Base-by-base conservation (phyloP, 352 stramenopile species). In the Phytophthora nicotianae region DNA sequence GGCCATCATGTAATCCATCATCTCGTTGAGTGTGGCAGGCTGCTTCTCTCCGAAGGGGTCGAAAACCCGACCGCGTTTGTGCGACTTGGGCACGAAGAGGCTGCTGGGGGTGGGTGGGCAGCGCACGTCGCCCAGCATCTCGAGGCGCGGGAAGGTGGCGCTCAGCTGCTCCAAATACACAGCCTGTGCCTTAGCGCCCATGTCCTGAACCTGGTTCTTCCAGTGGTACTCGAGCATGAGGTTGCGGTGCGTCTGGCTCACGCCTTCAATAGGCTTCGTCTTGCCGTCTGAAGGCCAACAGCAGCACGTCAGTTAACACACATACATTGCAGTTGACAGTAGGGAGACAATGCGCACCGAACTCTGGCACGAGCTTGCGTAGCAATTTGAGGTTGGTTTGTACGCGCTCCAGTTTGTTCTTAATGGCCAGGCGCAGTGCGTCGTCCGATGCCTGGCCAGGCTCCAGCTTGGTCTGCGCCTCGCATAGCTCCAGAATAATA, bases 1-100 rank as follows among this genome's bases (percentile, higher is more conserved):
- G 51, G 79, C 81, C 81, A 93, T 93, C 77, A 95, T 88, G 58
- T 81, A 95, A 62, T 95, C 86, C 86, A 95, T 93, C 86, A 95
- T 95, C 53, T 95, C 84, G 46, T 90, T 91, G 40, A 95, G 72
- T 19, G 82, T 93, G 26, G 77, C 78, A 11, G 86, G 86, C 59
- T 93, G 84, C 52, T 93, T 92, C 67, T 93, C 84, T 63, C 86
- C 86, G 64, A 79, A 91, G 2, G 83, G 83, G 40, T 95, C 86
- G 54, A 95, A 93, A 5, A 95, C 81, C 5, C 86, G 79, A 37
- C 80, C 74, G 47, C 86, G 86, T 52, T 95, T 95, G 61, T 93
- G 82, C 6, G 79, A 87, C 68, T 93, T 95, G 40, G 86, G 80
- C 37, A 89, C 79, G 46, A 95, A 91, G 56, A 88, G 81, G 50